Conservation (phyloP, 768 basidiomycete species). For the Suillus spraguei region DNA sequence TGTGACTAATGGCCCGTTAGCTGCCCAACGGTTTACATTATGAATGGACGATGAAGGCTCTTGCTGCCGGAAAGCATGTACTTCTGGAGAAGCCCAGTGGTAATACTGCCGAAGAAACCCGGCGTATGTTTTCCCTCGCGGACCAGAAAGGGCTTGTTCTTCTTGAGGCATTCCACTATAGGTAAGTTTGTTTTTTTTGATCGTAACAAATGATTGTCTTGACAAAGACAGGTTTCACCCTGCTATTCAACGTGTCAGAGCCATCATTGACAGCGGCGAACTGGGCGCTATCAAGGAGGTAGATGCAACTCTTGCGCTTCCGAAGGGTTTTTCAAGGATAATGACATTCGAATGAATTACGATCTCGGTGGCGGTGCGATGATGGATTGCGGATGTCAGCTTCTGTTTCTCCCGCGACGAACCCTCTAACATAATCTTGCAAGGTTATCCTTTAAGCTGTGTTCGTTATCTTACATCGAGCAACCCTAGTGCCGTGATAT, state of each 20-base stretch:
- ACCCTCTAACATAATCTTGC: slow-evolving; percentile 9
- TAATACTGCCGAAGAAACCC: slow-evolving; percentile 53
- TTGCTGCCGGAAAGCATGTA: slow-evolving; percentile 64
- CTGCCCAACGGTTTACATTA: slow-evolving; percentile 64
- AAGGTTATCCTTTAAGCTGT: slow-evolving; percentile 52
- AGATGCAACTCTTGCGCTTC: slow-evolving; percentile 40
- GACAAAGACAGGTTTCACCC: slow-evolving; percentile 58
- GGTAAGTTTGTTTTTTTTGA: slow-evolving; percentile 32
- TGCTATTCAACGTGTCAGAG: slow-evolving; percentile 52
- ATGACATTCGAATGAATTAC: slow-evolving; percentile 49
- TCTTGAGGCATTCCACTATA: slow-evolving; percentile 64
- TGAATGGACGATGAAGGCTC: slow-evolving; percentile 69
- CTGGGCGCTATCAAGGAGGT: slow-evolving; percentile 54
- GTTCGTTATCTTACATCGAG: slow-evolving; percentile 50
- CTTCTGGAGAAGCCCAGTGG: slow-evolving; percentile 62
- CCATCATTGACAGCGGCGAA: slow-evolving; percentile 55
- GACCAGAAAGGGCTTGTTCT: slow-evolving; percentile 51
- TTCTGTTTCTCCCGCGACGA: not conserved
- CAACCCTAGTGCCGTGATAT: slow-evolving; percentile 44
- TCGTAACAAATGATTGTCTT: slow-evolving; percentile 3
- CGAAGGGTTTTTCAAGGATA: slow-evolving; percentile 37
- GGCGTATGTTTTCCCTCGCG: slow-evolving; percentile 53
- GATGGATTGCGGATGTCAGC: slow-evolving; percentile 64
- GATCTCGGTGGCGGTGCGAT: slow-evolving; percentile 57
- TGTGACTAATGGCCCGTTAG: slow-evolving; percentile 24